Base-by-base conservation (phyloP, 2,329 filamentous ascomycete species). In the Aspergillus japonicus region DNA sequence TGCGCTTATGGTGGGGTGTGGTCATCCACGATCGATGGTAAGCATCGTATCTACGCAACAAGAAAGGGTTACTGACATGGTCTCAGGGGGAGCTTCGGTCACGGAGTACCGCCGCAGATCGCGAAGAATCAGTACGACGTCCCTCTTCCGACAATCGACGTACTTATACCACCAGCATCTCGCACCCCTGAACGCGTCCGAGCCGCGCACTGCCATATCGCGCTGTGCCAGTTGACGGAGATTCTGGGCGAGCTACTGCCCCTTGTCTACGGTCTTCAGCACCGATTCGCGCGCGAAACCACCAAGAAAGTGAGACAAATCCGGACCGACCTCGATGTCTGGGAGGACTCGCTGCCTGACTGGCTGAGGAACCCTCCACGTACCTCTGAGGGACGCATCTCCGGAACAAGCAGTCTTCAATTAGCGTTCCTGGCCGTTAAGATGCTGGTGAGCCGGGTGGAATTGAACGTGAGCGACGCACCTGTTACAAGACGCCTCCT, bases 1-100 rank as follows among this genome's bases (percentile, higher is more conserved):
- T 82, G 31, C 79, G 81, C 2, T 69, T 83, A 3, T 85, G 83
- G 81, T 85, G 83, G 83, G 82, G 80, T 5, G 80, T 85, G 2
- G 73, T 85, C 2, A 82, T 85, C 44, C 82, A 83, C 58, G 83
- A 85, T 68, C 78, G 82, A 47, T 86, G 83, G 78, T 80, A 64
- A 65, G 67, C 24, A 47, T 14, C 31, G 24, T 56, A 6, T 16
- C 5, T 19, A 5, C 14, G 11, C 5, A 26, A 11, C 58, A 35
- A 16, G n/a, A 31, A 21, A 52, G 19, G 47, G 63, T 73, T 53
- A 74, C 56, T 54, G 47, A 33, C 55, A 52, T n/a, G 60, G 44
- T 24, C 39, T 35, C 53, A 79, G 78, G 82, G 78, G 82, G 56
- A 84, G 82, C 64, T 80, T 84, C 56, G 82, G 81, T 4, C 83